phyloP scores from a whole-genome alignment of 2,329 filamentous ascomycete genomes.

The Nemania sp. region DNA sequence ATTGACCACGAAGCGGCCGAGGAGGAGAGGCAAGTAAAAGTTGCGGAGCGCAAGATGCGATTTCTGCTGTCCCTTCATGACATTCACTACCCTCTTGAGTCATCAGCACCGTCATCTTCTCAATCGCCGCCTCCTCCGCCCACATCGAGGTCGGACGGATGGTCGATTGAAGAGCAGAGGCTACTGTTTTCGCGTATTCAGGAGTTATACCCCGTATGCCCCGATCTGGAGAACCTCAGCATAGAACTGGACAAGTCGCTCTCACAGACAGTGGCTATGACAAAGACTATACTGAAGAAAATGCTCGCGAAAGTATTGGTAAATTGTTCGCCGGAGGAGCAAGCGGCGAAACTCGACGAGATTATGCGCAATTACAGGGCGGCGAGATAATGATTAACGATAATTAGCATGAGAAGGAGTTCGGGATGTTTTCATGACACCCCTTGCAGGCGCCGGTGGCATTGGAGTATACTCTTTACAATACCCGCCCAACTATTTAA shows the following conservation, averaged over 20 bases:
- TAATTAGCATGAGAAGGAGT: too few relatives aligned
- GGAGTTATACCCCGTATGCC: constrained; percentile 31
- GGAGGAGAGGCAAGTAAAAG: constrained; percentile 17
- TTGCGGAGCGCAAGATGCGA: constrained; percentile 30
- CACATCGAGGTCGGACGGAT: constrained; percentile 14
- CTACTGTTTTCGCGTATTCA: constrained; percentile 34
- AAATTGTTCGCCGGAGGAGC: constrained; percentile 20
- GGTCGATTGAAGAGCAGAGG: constrained; percentile 35
- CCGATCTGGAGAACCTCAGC: constrained; percentile 27
- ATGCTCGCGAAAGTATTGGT: constrained; percentile 32
- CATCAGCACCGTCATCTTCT: constrained; percentile 20
- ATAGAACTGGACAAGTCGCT: constrained; percentile 31
- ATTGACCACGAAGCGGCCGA: constrained; percentile 22
- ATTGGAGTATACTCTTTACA: too few relatives aligned
- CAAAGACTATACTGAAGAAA: constrained; percentile 30
- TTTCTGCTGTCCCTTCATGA: constrained; percentile 29
- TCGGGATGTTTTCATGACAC: too few relatives aligned
- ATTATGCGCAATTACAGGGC: constrained; percentile 17
- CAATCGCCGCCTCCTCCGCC: constrained; percentile 16
- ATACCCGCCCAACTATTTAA: too few relatives aligned
- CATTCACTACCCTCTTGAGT: constrained; percentile 11
- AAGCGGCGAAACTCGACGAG: constrained; percentile 11
- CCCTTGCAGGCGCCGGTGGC: too few relatives aligned
- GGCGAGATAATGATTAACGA: background rate
- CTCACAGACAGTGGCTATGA: constrained; percentile 32